Base-by-base conservation (phyloP, 2,329 filamentous ascomycete genomes). In the Ascochyta rabiei region DNA sequence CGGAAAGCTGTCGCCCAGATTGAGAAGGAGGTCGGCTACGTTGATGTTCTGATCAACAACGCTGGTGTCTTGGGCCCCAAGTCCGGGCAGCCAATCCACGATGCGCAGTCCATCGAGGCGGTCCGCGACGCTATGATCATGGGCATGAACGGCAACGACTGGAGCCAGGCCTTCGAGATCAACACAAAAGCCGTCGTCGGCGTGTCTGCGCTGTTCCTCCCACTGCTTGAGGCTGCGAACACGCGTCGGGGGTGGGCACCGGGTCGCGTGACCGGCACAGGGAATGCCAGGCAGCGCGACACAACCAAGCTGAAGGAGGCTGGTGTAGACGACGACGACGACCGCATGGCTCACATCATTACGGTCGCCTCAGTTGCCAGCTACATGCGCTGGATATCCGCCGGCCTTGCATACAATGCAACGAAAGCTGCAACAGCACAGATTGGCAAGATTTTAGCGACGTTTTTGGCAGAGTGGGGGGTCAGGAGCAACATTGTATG, bases 41-140 rank as follows among this genome's bases (percentile, higher is more conserved):
- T 84, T 52, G 81, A 84, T 61, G 75, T 84, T 21, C 70, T 84
- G 0, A 75, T 84, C 63, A 79, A 80, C 64, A 84, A 84, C 59
- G 81, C 81, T 15, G 82, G 82, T 23, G 72, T 79, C 40, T 64
- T 68, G 4, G 79, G 81, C 0, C 80, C 81, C 0, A 65, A 57
- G n/a, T 74, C 76, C 45, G 77, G 74, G 31, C 71, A 60, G 5
- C 71, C 72, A 33, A 69, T 80, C 24, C 74, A 77, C 66, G 67
- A 74, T 45, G 77, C 78, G n/a, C 64, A 73, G 30, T 71, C 69
- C n/a, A 76, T 84, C 16, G 53, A 70, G 1, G 70, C 81, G 12
- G 56, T 84, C 21, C 73, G 75, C 8, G 73, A 80, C 2, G 64
- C 71, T 19, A 55, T 55, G 52, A 31, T 55, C 30, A 71, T 82